Evolutionary conservation across 345 rosid genomes (phyloP).

Genomic region (Anastatica hierochuntica): DNA sequence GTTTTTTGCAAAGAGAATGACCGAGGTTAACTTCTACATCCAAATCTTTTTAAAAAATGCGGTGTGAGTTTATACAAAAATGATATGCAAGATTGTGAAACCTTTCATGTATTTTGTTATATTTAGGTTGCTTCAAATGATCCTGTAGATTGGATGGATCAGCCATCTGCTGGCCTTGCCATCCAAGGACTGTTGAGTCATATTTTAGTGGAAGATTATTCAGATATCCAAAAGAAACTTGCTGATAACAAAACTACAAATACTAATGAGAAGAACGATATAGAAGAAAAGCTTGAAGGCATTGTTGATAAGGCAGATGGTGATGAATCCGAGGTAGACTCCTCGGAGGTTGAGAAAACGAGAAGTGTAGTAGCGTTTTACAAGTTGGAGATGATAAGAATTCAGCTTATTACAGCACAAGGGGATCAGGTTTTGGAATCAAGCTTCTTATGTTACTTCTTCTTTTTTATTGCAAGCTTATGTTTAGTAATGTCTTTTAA

Average conservation of each 20-base stretch:
- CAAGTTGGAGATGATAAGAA: conserved; percentile 74
- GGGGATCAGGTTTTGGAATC: conserved; percentile 56
- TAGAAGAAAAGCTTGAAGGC: conserved; percentile 31
- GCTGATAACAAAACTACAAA: conserved; percentile 27
- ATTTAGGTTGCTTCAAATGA: conserved; percentile 67
- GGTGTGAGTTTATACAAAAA: background rate
- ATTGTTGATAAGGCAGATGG: conserved; percentile 30
- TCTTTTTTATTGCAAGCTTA: conserved; percentile 2
- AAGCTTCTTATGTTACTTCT: background rate
- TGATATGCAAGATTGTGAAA: background rate
- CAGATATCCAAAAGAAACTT: conserved; percentile 52
- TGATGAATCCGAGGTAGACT: conserved; percentile 30
- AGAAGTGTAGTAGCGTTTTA: conserved; percentile 50
- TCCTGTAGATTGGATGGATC: conserved; percentile 82
- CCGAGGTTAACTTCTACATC: conserved; percentile 36
- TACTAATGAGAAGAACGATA: conserved; percentile 28
- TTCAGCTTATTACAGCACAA: conserved; percentile 68
- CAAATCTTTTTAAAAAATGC: background rate
- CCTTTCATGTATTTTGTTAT: conserved; percentile 6
- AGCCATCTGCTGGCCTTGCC: conserved; percentile 77
- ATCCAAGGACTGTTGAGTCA: conserved; percentile 81
- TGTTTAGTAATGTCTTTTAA: conserved; percentile 20
- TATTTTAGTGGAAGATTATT: conserved; percentile 59
- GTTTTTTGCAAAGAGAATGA: conserved; percentile 74
- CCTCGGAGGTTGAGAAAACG: conserved; percentile 26